Evolutionary conservation across 2,329 filamentous ascomycete species (phyloP), one percentile per base, ranked within the genome.

Genomic region (Paracoccidioides brasiliensis): DNA sequence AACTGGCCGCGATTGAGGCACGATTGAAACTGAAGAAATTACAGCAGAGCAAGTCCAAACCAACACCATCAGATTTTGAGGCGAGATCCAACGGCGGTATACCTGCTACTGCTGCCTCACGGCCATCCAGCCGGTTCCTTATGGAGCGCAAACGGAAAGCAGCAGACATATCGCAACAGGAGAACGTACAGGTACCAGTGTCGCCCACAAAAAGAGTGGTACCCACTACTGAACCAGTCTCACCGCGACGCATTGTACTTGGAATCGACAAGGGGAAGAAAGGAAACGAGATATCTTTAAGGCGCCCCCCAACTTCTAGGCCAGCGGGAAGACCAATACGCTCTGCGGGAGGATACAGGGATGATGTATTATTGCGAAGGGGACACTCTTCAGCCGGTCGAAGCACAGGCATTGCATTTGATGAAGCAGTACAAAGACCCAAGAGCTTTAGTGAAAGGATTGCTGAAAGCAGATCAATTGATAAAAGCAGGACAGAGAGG

Each of bases 241-340:
- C 90, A 1, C 91, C 93, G 0, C 85, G 85, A 54, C 79, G 90
- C 58, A 80, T 93, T 12, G 71, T 89, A 15, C 70, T 97, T 14
- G 91, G 93, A 4, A 94, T 97, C 59, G 90, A 95, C 70, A 94
- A 95, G 67, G 90, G 89, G 0, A 74, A 90, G 40, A 85, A 78
- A 63, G 90, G 85, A 1, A 81, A 81, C 57, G 89, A 96, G 63
- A 78, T 97, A 37, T 96, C 90, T 3, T 73, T 97, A 33, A 93
- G 88, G 69, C 79, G 88, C 61, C 82, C 88, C 3, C 69, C 45
- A 28, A 66, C 60, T 49, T 64, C 65, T 35, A 64, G 58, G 49
- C 51, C 59, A 5, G 57, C 60, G 58, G 55, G 64, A 61, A 66
- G 70, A 51, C 62, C 69, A 59, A 60, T 60, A 30, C 69, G 66